Evolutionary conservation across 768 basidiomycete species (phyloP), one percentile per base, ranked within the genome.

Genomic region (Suillus americanus): DNA sequence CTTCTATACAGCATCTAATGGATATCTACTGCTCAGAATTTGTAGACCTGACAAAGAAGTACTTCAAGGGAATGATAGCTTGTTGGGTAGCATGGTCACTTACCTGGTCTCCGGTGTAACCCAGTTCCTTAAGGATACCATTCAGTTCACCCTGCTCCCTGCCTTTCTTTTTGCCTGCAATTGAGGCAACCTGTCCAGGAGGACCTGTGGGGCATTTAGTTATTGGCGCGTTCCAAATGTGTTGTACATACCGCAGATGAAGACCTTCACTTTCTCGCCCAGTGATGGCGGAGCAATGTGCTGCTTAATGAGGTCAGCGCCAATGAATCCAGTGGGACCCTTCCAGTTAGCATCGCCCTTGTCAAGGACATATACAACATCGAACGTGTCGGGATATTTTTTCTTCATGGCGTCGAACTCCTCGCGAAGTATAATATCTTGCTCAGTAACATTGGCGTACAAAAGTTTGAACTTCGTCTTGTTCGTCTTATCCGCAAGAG

Each of bases 401-500:
- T 85, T 85, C 79, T 87, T 85, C 71, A 92, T 80, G 9, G 76
- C 77, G 65, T 94, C 92, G 67, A 94, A 82, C 69, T 90, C 88
- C 72, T 91, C 85, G 61, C 89, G 87, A 66, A 97, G 85, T 61
- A 96, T 87, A 67, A 99, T 97, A 74, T 99, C 97, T 61, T 85
- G 82, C 74, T 95, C 93, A 16, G 94, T 86, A 45, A 95, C 84
- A 76, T 99, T 99, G 45, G 92, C 89, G 78, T 92, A 99, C 70
- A 99, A 79, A 62, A 99, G 82, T 55, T 89, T 97, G 82, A 94
- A 97, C 71, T 95, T 95, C 66, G 97, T 98, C 81, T 89, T 94
- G 86, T 99, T 97, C 48, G 78, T 69, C 38, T 85, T 82, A 71
- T 93, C 89, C 1, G 87, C 69, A 64, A 89, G 85, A 10, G 93